Conservation (phyloP, 2,329 filamentous ascomycete genomes). For the Bipolaris bicolor region DNA sequence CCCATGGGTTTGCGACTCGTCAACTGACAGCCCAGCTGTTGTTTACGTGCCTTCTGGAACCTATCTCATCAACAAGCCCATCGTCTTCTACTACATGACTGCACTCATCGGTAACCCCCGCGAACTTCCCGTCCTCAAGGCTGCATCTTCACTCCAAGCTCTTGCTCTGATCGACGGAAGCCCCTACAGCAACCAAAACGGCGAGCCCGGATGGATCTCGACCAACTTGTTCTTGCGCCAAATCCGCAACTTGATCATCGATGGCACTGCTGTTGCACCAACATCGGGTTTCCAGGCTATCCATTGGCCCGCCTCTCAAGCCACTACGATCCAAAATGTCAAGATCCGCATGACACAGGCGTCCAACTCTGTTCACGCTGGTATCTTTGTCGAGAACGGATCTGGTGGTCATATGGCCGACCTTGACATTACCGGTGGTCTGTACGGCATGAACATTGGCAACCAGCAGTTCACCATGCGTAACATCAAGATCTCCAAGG, state of each 20-base stretch:
- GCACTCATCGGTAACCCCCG: constrained; percentile 67
- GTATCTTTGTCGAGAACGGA: constrained; percentile 56
- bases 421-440: constrained; percentile 53
- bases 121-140: constrained; percentile 62
- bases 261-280: constrained; percentile 60
- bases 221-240: constrained; percentile 70
- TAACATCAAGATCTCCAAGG: constrained; percentile 61
- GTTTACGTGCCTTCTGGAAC: constrained; percentile 66
- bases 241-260: constrained; percentile 69
- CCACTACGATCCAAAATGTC: constrained; percentile 56
- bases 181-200: constrained; percentile 52
- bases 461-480: constrained; percentile 65
- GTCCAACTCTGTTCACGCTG: constrained; percentile 56
- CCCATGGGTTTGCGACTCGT: constrained; percentile 52
- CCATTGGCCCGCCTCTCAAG: constrained; percentile 57
- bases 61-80: constrained; percentile 58
- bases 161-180: constrained; percentile 66
- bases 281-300: constrained; percentile 55
- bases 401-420: constrained; percentile 57
- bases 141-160: constrained; percentile 58
- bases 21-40: constrained; percentile 61
- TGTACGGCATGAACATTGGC: constrained; percentile 52
- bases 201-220: constrained; percentile 53
- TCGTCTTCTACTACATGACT: constrained; percentile 69
- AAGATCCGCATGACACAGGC: constrained; percentile 51